A percentile compares a stretch with the other conserved stretches of the same genome.
These are phyloP conservation scores for Baorangia bicolor DNA, from an alignment of 768 basidiomycete species.

Conservation along the genomic window DNA sequence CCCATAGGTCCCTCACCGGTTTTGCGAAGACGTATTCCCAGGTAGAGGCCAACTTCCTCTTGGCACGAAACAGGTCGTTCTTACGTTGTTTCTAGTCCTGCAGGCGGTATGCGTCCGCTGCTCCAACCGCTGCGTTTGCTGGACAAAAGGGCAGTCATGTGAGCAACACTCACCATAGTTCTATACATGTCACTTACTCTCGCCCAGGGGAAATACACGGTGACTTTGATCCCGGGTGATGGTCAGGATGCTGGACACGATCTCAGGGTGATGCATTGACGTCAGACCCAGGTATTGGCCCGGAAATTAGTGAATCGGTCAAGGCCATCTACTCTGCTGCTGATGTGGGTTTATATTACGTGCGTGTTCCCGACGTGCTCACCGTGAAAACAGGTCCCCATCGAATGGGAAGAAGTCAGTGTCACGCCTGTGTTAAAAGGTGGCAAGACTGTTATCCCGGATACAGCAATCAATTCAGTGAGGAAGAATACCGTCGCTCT, in stretches of 20 bases:
- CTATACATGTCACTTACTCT: constrained; percentile 2
- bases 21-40: constrained; percentile 49
- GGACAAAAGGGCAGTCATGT: constrained; percentile 88
- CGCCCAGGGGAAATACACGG: constrained; percentile 88
- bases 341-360: constrained; percentile 46
- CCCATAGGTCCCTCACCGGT: constrained; percentile 54
- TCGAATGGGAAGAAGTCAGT: constrained; percentile 98
- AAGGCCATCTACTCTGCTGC: constrained; percentile 92
- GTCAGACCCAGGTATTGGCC: constrained; percentile 79
- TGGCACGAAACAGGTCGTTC: not conserved
- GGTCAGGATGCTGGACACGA: constrained; percentile 46
- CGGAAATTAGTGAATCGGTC: constrained; percentile 96
- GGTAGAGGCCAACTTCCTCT: constrained; percentile 37
- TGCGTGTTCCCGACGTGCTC: constrained; percentile 6
- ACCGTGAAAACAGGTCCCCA: constrained; percentile 72
- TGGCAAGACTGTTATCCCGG: constrained; percentile 97
- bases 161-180: constrained; percentile 32
- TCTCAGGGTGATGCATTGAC: constrained; percentile 13
- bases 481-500: constrained; percentile 97
- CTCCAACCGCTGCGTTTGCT: constrained; percentile 88
- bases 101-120: constrained; percentile 63
- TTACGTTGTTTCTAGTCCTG: constrained; percentile 40
- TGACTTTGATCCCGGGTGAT: constrained; percentile 96
- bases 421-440: constrained; percentile 92
- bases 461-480: constrained; percentile 84